These are phyloP conservation scores for Ceratobasidium sp. DNA, from an alignment of 1,284 basidiomycete species.

Conservation along the genomic window DNA sequence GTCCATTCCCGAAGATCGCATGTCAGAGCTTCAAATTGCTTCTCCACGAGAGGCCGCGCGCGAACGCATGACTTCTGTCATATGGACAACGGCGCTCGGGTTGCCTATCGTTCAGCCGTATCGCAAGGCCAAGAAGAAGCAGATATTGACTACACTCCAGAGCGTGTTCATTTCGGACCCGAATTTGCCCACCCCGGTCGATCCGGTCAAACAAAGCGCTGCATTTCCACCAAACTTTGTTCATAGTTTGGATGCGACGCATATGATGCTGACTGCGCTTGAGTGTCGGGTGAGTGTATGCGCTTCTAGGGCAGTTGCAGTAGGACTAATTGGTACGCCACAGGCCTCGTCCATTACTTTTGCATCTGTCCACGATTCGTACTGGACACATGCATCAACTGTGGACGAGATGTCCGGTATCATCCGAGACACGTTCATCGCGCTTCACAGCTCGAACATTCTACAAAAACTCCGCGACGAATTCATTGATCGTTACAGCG, in stretches of 20 bases:
- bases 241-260: slow-evolving; percentile 96
- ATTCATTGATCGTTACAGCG: slow-evolving; percentile 80
- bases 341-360: slow-evolving; percentile 78
- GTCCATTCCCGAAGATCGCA: slow-evolving; percentile 78
- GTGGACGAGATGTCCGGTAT: slow-evolving; percentile 89
- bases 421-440: slow-evolving; percentile 93
- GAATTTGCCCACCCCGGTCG: slow-evolving; percentile 74
- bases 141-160: slow-evolving; percentile 80
- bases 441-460: slow-evolving; percentile 86
- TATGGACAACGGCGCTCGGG: slow-evolving; percentile 95
- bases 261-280: slow-evolving; percentile 98
- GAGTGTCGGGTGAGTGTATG: slow-evolving; percentile 71
- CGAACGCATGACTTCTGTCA: slow-evolving; percentile 94
- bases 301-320: background rate
- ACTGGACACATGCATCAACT: slow-evolving; percentile 93
- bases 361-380: slow-evolving; percentile 97
- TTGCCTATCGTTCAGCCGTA: slow-evolving; percentile 97
- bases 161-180: slow-evolving; percentile 94
- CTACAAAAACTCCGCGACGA: slow-evolving; percentile 66
- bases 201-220: slow-evolving; percentile 85
- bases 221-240: slow-evolving; percentile 99
- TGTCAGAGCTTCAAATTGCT: slow-evolving; percentile 56
- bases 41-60: slow-evolving; percentile 60
- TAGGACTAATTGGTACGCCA: background rate
- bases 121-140: slow-evolving; percentile 80